These are phyloP conservation scores for Fusarium nelsonii DNA, from an alignment of 2,329 filamentous ascomycete genomes.

Conservation along the genomic window DNA sequence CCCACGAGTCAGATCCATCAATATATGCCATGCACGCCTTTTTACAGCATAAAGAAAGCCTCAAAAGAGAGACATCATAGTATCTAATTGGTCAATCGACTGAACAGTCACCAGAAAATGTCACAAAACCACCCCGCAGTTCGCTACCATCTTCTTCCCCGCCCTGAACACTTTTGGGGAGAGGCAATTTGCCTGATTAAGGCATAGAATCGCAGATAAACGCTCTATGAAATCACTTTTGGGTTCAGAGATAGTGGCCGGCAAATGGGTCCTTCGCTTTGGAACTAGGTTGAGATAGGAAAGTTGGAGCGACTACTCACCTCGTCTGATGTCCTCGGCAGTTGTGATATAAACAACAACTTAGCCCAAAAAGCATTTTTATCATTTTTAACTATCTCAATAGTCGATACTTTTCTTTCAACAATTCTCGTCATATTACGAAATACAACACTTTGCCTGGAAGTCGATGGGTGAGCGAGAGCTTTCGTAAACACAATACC, in stretches of 20 bases:
- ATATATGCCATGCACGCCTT: slow-evolving; percentile 1
- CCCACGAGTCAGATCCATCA: slow-evolving; percentile 37
- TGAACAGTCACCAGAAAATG: neutral
- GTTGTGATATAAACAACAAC: neutral
- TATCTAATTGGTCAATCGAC: slow-evolving; percentile 26
- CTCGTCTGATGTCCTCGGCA: neutral
- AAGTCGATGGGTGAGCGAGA: neutral
- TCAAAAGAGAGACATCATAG: neutral
- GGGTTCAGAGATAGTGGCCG: slow-evolving; percentile 7
- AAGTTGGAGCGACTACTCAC: slow-evolving; percentile 36
- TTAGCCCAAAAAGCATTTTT: neutral
- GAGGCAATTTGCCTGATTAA: slow-evolving; percentile 28
- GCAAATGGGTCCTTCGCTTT: slow-evolving; percentile 21
- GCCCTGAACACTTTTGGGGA: slow-evolving; percentile 11
- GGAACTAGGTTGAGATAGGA: slow-evolving; percentile 41
- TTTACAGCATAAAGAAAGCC: slow-evolving; percentile 5
- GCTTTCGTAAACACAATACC: neutral
- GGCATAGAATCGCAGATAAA: slow-evolving; percentile 29
- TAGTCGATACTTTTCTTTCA: too few relatives aligned
- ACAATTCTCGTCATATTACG: neutral
- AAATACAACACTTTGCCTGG: neutral
- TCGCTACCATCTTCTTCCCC: slow-evolving; percentile 13
- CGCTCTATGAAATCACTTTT: slow-evolving; percentile 3
- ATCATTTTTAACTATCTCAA: neutral
- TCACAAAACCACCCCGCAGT: slow-evolving; percentile 24